Evolutionary conservation across 768 basidiomycete genomes (phyloP).

Genomic region (Calocybe indica): DNA sequence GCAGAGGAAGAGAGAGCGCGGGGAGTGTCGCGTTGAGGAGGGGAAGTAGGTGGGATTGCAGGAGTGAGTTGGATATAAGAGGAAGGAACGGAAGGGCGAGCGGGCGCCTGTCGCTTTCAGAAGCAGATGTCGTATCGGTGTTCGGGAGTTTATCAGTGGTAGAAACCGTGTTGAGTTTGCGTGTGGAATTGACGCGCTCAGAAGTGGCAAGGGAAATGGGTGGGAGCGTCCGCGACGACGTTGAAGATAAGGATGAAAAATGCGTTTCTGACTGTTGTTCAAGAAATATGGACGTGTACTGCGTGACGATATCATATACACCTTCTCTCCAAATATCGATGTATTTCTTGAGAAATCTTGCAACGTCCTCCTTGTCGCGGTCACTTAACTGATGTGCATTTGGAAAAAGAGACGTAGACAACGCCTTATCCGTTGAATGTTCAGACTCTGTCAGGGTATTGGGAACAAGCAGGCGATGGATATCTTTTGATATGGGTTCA

Average conservation of each 20-base stretch:
- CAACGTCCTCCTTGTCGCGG: conserved; percentile 63
- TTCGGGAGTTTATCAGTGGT: background rate
- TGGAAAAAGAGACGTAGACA: conserved; percentile 19
- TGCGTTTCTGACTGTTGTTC: conserved; percentile 40
- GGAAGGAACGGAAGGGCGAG: conserved; percentile 58
- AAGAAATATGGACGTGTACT: conserved; percentile 86
- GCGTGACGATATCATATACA: conserved; percentile 87
- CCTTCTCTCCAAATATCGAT: conserved; percentile 90
- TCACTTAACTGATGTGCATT: conserved; percentile 16
- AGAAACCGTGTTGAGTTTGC: background rate
- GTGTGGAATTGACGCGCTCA: conserved; percentile 2
- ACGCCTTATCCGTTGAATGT: conserved; percentile 44
- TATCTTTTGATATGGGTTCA: conserved; percentile 13
- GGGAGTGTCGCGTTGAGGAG: conserved; percentile 58
- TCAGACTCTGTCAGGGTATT: conserved; percentile 44
- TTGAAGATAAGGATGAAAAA: conserved; percentile 16
- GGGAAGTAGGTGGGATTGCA: conserved; percentile 53
- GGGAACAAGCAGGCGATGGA: conserved; percentile 9
- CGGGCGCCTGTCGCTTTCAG: conserved; percentile 39
- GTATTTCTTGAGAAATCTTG: conserved; percentile 77
- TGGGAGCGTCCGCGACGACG: conserved; percentile 8
- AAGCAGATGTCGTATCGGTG: background rate
- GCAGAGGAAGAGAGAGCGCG: conserved; percentile 51
- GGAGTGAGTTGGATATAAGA: conserved; percentile 17
- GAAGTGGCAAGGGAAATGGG: background rate